A percentile compares a stretch with the other conserved stretches of the same genome.
These are phyloP conservation scores for Tylopilus subfusipes DNA, from an alignment of 768 basidiomycete genomes.

Conservation along the genomic window DNA sequence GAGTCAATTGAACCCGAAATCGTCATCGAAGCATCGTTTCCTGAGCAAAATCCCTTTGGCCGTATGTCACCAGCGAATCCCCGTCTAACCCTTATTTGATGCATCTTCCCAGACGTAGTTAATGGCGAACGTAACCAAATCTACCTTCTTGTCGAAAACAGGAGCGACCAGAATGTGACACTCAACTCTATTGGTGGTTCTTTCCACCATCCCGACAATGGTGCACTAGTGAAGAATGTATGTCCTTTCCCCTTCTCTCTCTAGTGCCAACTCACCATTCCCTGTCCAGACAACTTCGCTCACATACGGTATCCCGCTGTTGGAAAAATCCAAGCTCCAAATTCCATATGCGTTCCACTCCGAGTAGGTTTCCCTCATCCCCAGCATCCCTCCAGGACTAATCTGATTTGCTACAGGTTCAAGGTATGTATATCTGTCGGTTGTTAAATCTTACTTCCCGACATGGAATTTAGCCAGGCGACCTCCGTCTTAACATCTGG, in stretches of 20 bases:
- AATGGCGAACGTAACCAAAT: constrained; percentile 80
- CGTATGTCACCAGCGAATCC: constrained; percentile 45
- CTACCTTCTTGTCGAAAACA: constrained; percentile 67
- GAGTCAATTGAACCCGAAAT: constrained; percentile 53
- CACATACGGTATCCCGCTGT: constrained; percentile 49
- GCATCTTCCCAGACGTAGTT: constrained; percentile 58
- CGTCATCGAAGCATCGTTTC: constrained; percentile 52
- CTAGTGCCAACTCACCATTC: neutral
- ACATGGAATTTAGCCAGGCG: constrained; percentile 55
- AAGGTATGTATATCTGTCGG: constrained; percentile 41
- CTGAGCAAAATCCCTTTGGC: constrained; percentile 70
- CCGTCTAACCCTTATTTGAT: constrained; percentile 9
- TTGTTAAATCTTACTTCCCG: neutral
- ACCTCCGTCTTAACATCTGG: constrained; percentile 71
- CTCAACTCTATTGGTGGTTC: constrained; percentile 64
- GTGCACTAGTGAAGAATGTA: constrained; percentile 70
- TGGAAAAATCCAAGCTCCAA: constrained; percentile 55
- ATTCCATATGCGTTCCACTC: constrained; percentile 75
- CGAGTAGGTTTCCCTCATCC: constrained; percentile 53
- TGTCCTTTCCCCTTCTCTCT: constrained; percentile 15
- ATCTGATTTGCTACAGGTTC: constrained; percentile 41
- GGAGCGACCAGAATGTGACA: constrained; percentile 68
- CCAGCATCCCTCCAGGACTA: neutral
- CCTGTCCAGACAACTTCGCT: constrained; percentile 52
- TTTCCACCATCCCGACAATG: constrained; percentile 60